Evolutionary conservation across 768 basidiomycete species (phyloP).

Genomic region (Boletus bicolor): DNA sequence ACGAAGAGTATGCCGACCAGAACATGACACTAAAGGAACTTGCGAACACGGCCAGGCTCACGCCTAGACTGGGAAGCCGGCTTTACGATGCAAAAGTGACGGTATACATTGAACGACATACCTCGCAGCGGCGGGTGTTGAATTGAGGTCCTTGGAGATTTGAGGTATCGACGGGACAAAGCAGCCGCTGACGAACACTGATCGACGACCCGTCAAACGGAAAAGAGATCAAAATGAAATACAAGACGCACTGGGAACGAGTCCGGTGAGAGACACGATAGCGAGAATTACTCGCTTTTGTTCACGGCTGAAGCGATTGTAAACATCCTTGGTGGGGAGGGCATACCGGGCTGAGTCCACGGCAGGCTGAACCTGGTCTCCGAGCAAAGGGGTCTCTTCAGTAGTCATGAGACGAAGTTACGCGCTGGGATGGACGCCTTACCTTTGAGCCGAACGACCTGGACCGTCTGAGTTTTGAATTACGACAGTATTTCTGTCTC

Average conservation of each 20-base stretch:
- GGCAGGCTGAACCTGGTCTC: background rate
- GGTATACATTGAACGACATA: constrained; percentile 14
- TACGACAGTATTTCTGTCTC: too few relatives aligned
- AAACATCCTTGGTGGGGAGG: constrained; percentile 37
- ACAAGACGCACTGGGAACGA: constrained; percentile 53
- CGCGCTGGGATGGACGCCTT: background rate
- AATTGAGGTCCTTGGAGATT: constrained; percentile 60
- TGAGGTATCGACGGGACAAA: constrained; percentile 76
- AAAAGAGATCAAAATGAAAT: background rate
- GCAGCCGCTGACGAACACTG: constrained; percentile 66
- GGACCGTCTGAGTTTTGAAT: background rate
- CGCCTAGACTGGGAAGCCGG: constrained; percentile 37
- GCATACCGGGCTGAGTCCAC: background rate
- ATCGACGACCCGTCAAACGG: background rate
- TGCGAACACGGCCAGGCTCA: constrained; percentile 49
- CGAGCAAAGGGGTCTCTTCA: constrained; percentile 30
- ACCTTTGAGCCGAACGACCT: background rate
- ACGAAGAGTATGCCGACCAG: constrained; percentile 51
- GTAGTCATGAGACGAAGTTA: constrained; percentile 15
- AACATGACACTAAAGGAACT: constrained; percentile 45
- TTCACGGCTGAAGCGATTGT: constrained; percentile 52
- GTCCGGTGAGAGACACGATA: constrained; percentile 57
- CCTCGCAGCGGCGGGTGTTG: constrained; percentile 59
- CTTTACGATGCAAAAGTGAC: background rate
- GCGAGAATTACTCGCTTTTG: constrained; percentile 55